Conservation (phyloP, 495 filamentous ascomycete genomes). For the Neurospora terricola region DNA sequence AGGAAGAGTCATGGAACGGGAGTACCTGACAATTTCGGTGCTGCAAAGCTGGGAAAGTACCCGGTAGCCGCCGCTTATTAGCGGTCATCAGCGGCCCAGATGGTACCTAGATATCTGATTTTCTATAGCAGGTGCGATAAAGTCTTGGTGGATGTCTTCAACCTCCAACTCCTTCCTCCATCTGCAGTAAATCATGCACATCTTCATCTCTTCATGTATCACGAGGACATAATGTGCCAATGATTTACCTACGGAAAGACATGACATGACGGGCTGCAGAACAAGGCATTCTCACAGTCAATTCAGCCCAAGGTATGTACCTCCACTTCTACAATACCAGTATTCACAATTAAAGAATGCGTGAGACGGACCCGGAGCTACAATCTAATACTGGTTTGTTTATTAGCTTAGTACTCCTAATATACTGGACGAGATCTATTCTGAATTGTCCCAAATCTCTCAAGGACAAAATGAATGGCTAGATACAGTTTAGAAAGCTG, state of each 20-base stretch:
- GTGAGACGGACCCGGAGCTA: not conserved
- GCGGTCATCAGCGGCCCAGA: not conserved
- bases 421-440: no score
- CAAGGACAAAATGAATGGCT: no score
- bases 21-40: not conserved
- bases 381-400: no score
- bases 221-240: not conserved
- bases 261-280: not conserved
- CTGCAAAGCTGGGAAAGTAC: not conserved
- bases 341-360: not conserved
- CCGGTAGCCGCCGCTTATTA: not conserved
- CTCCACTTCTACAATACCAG: not conserved
- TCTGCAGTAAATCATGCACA: not conserved
- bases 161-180: not conserved
- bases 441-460: no score
- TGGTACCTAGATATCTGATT: not conserved
- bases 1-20: not conserved
- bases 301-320: not conserved
- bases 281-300: not conserved
- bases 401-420: no score
- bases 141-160: not conserved
- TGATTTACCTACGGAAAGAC: not conserved
- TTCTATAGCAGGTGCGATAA: not conserved
- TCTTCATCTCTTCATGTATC: not conserved
- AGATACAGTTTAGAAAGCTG: no score